A percentile compares a stretch with the other conserved stretches of the same genome.
phyloP scores from a whole-genome alignment of 2,329 filamentous ascomycete species.

The Penicillium sp. region DNA sequence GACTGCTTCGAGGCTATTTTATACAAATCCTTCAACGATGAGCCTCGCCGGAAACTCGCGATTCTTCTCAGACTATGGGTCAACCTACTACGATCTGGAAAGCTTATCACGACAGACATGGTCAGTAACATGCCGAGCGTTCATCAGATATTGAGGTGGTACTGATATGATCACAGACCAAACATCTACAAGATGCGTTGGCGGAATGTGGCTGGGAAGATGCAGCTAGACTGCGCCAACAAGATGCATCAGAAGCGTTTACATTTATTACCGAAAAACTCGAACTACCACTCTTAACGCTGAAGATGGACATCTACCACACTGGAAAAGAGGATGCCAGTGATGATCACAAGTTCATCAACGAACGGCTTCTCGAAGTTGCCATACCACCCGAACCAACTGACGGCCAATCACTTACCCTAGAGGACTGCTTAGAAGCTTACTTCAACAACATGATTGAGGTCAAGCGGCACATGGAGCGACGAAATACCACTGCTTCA shows the following conservation, averaged over 20 bases:
- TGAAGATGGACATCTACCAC: conserved; percentile 95
- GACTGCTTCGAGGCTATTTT: conserved; percentile 92
- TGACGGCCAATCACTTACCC: conserved; percentile 68
- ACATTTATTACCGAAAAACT: conserved; percentile 90
- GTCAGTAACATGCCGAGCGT: conserved; percentile 46
- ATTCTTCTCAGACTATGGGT: conserved; percentile 85
- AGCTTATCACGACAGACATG: conserved; percentile 81
- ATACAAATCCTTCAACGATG: conserved; percentile 74
- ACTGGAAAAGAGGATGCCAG: conserved; percentile 78
- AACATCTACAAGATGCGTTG: conserved; percentile 77
- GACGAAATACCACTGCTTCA: conserved; percentile 59
- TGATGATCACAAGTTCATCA: conserved; percentile 92
- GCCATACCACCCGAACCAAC: conserved; percentile 75
- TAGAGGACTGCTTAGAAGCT: conserved; percentile 89
- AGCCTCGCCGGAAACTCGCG: conserved; percentile 71
- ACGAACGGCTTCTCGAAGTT: conserved; percentile 86
- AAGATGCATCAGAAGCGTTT: conserved; percentile 95
- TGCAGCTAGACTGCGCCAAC: conserved; percentile 74
- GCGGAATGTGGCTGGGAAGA: conserved; percentile 88
- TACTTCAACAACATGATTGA: conserved; percentile 96
- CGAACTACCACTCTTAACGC: conserved; percentile 79
- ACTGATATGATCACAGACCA: conserved; percentile 57
- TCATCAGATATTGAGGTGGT: conserved; percentile 5
- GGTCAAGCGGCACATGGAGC: conserved; percentile 73
- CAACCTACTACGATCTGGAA: conserved; percentile 83